Evolutionary conservation across 371 early-diverging fungal species (phyloP), one percentile per base, ranked within the genome.

Genomic region (Mortierella sp.): DNA sequence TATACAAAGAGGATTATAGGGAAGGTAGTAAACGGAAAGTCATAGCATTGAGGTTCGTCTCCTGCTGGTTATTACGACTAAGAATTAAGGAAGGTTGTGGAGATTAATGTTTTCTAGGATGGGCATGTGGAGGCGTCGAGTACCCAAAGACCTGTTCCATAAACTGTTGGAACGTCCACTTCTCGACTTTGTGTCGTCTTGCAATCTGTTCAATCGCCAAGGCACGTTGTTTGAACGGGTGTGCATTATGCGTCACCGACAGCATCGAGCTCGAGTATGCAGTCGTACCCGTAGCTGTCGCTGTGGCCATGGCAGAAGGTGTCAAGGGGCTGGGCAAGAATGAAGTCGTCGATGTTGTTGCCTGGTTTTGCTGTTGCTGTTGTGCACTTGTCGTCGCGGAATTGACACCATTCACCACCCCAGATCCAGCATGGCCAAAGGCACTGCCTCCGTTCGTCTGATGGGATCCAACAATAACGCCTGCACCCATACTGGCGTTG

Each of bases 141-240:
- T 69, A 69, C 19, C 76, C 76, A 69, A 76, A 76, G 23, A 76
- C 70, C 9, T 61, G 69, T 47, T 69, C 76, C 70, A 76, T 69
- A 54, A 76, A 76, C 48, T 76, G 76, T 32, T 76, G 76, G 41
- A 57, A 76, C 0, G 65, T 76, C 76, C 76, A 76, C 26, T 69
- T 69, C 27, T 76, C 76, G n/a, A 65, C 51, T 54, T 76, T 76
- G 43, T 78, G 78, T 15, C 78, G 61, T 31, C 31, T 60, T 11
- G 61, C 41, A 30, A 78, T 67, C 50, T 67, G 72, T 26, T 78
- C 72, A 39, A 78, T 78, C 31, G 72, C 41, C 39, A 30, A 19
- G 1, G 72, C 50, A 0, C 78, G 66, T 41, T 67, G 72, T 19
- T 71, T 78, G 53, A 71, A 78, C 27, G 76, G 76, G 47, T 69